phyloP scores from a whole-genome alignment of 73 alveolate species.

The Symbiodinium pilosum region DNA sequence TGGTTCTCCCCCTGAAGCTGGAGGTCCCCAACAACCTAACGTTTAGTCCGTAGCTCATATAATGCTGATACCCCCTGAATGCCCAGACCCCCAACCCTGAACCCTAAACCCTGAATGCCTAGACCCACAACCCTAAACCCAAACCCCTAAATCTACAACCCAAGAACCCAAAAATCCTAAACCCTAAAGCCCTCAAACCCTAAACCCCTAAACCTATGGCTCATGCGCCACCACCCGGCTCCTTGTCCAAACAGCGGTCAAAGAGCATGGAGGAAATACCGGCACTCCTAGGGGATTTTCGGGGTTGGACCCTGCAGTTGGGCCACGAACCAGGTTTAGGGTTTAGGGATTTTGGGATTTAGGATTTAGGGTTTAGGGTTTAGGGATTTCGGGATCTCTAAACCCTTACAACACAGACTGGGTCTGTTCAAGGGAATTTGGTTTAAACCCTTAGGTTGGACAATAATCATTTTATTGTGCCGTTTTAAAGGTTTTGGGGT shows the following conservation, averaged over 20 bases:
- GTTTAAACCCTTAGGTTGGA: too few relatives aligned
- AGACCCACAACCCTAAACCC: not conserved
- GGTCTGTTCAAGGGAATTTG: too few relatives aligned
- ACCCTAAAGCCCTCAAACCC: not conserved
- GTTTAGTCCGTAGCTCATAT: too few relatives aligned
- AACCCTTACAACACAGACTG: too few relatives aligned
- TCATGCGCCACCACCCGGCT: not conserved
- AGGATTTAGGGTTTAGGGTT: not conserved
- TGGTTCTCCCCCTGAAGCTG: too few relatives aligned
- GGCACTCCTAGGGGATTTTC: constrained; percentile 2
- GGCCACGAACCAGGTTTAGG: not conserved
- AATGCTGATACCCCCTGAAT: not conserved
- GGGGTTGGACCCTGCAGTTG: not conserved
- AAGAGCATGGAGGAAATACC: constrained; percentile 72
- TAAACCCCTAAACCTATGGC: not conserved
- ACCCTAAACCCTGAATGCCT: not conserved
- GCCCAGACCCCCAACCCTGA: not conserved
- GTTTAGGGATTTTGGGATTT: not conserved
- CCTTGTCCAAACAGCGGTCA: constrained; percentile 94
- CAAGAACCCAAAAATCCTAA: not conserved
- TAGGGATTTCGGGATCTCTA: too few relatives aligned
- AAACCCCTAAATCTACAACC: not conserved
- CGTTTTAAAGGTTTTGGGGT: too few relatives aligned
- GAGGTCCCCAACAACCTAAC: too few relatives aligned
- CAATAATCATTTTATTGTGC: too few relatives aligned